Conservation (phyloP, 169 alveolate species). For the Plasmodium inui region DNA sequence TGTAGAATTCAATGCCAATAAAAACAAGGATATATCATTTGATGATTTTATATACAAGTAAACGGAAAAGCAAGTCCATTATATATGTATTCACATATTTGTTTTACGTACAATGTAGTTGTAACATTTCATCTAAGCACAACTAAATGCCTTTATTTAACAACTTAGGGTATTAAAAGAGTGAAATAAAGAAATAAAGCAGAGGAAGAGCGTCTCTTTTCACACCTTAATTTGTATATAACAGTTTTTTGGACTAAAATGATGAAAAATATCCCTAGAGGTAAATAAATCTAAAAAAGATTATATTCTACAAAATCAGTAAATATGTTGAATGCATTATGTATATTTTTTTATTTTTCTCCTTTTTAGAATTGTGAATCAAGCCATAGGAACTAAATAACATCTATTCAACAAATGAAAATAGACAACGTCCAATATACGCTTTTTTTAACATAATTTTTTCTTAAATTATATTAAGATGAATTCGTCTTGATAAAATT, state of each 20-base stretch:
- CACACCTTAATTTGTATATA: conserved; percentile 7
- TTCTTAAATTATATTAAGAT: neutral
- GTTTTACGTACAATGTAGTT: conserved; percentile 1
- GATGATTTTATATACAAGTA: conserved; percentile 72
- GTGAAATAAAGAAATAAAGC: conserved; percentile 2
- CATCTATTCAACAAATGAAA: neutral
- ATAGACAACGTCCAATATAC: neutral
- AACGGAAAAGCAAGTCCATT: conserved; percentile 5
- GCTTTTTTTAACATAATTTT: neutral
- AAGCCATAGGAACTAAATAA: neutral
- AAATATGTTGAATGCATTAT: neutral
- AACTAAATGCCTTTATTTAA: neutral
- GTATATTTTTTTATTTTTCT: neutral
- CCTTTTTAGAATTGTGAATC: conserved; percentile 5
- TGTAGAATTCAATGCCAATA: conserved; percentile 46
- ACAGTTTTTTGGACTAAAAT: neutral
- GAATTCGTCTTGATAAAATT: neutral
- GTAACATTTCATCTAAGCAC: conserved; percentile 17
- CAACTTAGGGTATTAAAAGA: conserved; percentile 60
- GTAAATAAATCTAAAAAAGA: neutral
- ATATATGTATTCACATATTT: neutral
- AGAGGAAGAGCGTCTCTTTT: neutral
- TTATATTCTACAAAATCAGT: conserved; percentile 8
- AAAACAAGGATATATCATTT: conserved; percentile 60
- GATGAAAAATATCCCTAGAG: conserved; percentile 1